Evolutionary conservation across 176 grass and related monocot genomes (phyloP), one percentile per base, ranked within the genome.

Genomic region (Lolium perenne): DNA sequence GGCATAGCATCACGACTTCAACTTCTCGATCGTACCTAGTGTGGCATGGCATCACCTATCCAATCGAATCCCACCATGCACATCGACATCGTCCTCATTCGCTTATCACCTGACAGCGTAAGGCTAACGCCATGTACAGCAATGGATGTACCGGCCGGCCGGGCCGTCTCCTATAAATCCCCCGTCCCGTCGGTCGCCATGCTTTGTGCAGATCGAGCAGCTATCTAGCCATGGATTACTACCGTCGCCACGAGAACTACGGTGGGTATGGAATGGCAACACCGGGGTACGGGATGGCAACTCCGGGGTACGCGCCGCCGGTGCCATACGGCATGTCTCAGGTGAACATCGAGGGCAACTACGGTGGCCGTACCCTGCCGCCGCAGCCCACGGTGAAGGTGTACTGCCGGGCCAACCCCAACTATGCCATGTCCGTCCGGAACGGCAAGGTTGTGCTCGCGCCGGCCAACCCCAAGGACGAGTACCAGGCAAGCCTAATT

Each of bases 311-410:
- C 87, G 86, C 74, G 22, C 81, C 81, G 12, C 43, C 87, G 55
- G 77, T 88, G 53, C 75, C 85, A 10, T 87, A 83, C 88, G 93
- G 93, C 10, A 87, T 87, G 89, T 87, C 89, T 2, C 89, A 87
- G 82, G 90, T 94, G 74, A 85, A 94, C 82, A 40, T 87, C 16
- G 90, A 92, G 14, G 90, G 78, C 74, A 51, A 68, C 65, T 92
- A 62, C 8, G 51, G 91, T 11, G 82, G 87, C 0, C 73, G 81
- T 1, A 8, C 71, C 14, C 85, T 89, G 46, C 91, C 86, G 54
- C 94, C 87, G n/a, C 89, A 90, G 81, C 95, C 81, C 0, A 94
- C 95, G 0, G 92, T 94, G 72, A 89, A 91, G 86, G 81, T 97
- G 43, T 92, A 87, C 91, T 92, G 90, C 83, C 85, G 85, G 29